These are phyloP conservation scores for Pythium aquatile DNA, from an alignment of 352 stramenopile genomes.

Conservation along the genomic window DNA sequence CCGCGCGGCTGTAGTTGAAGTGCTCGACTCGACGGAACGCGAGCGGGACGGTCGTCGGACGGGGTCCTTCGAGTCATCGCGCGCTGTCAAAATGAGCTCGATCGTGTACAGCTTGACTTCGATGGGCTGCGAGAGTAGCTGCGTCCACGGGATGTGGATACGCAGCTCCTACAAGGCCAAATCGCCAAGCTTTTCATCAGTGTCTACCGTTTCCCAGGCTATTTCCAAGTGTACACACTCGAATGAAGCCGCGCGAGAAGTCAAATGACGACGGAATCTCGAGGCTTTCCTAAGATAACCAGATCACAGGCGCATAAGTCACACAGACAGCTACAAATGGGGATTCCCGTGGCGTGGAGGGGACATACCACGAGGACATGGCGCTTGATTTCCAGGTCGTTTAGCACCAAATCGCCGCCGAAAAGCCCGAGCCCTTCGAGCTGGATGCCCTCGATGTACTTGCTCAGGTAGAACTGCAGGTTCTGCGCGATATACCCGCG, in stretches of 20 bases:
- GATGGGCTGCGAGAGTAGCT: constrained; percentile 82
- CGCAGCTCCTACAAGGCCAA: constrained; percentile 56
- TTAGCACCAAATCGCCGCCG: constrained; percentile 82
- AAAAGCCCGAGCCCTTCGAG: constrained; percentile 84
- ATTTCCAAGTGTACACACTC: constrained; percentile 29
- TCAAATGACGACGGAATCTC: constrained; percentile 87
- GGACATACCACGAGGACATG: constrained; percentile 55
- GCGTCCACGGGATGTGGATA: constrained; percentile 89
- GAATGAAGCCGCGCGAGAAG: constrained; percentile 84
- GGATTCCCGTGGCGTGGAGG: constrained; percentile 13
- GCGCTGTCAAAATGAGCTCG: constrained; percentile 82
- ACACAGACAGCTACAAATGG: neutral
- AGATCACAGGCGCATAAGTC: neutral
- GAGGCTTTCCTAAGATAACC: constrained; percentile 54
- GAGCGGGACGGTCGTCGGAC: constrained; percentile 18
- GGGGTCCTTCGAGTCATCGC: constrained; percentile 20
- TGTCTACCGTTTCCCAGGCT: too few species aligned
- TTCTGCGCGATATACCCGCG: constrained; percentile 86
- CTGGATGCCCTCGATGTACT: constrained; percentile 89
- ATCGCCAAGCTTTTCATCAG: neutral
- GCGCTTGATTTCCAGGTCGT: constrained; percentile 88
- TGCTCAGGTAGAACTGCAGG: constrained; percentile 87
- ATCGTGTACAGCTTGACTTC: constrained; percentile 89
- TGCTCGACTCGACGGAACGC: constrained; percentile 18
- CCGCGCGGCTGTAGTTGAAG: neutral